Evolutionary conservation across 2,329 filamentous ascomycete species (phyloP), one percentile per base, ranked within the genome.

Genomic region (Aspergillus phoenicis): DNA sequence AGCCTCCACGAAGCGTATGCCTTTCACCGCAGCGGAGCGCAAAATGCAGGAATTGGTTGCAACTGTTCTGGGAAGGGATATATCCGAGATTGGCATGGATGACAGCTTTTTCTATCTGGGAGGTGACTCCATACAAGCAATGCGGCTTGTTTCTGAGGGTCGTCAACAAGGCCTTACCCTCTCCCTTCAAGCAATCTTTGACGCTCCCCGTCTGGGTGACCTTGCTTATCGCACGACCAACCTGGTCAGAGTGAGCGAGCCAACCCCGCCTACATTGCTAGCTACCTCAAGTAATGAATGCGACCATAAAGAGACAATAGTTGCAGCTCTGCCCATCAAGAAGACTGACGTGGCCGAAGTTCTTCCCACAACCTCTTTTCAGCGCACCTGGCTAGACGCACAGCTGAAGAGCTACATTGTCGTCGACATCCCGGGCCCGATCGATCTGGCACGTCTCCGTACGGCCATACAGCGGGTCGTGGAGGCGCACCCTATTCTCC

Each of bases 61-160:
- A 2, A 55, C 65, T 1, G 66, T 77, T 8, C 54, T 78, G 22
- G 68, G 70, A 22, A 63, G 74, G 39, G 64, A 60, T 3, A 52
- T 66, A 7, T 64, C 70, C 30, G 63, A 69, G n/a, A 68, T 78
- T 51, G 75, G 76, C 7, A 70, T 71, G 1, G 71, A 78, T 51
- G 76, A 77, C 52, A 75, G 69, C 33, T 78, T 79, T 62, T 76
- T 78, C 65, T 67, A 72, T 6, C 66, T 77, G 7, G 77, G 77
- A 6, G 76, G 76, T 13, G 76, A 59, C 28, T 59, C 57, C 22
- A 15, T 51, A 10, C 22, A 51, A 30, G 47, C 47, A 13, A 51
- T 45, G 30, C 13, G 28, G 5, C 17, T 28, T 20, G 15, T 39
- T 5, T 7, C 17, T 8, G 8, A 22, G 41, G 51, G 13, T 20